Base-by-base conservation (phyloP, 2,329 filamentous ascomycete genomes). In the Ophiostoma ulmi region DNA sequence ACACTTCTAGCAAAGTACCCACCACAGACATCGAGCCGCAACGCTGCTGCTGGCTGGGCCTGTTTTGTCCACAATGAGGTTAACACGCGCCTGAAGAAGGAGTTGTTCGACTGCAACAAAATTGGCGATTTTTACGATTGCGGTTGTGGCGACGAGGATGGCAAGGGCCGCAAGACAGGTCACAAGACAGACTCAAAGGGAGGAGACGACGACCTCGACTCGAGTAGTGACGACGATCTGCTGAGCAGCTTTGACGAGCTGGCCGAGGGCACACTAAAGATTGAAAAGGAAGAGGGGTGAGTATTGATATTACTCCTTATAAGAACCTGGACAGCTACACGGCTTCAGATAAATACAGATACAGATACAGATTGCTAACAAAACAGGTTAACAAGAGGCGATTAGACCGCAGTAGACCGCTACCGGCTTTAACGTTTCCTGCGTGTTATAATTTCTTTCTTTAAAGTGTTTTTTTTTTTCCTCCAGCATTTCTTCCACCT, bases 101-200 rank as follows among this genome's bases (percentile, higher is more conserved):
- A 83, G 4, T 72, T 83, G 14, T 91, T 90, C 75, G 87, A 91
- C 78, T 91, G 89, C 75, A 86, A 82, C 71, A 86, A 88, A 39
- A 88, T 91, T 76, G 88, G 88, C 20, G 88, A 91, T 75, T 89
- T 89, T 77, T 91, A 91, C 78, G 88, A 91, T 77, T 91, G 89
- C 76, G 89, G 89, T 0, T 91, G 89, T 75, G 88, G 87, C 17
- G 88, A 90, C 14, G 88, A 90, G n/a, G 87, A 88, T 72, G 83
- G 83, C 22, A 82, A 83, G 75, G 81, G 83, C 71, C 68, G n/a
- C 58, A 69, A 71, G 68, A 10, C 14, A 10, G 61, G 22, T 26
- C 38, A 36, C 35, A 52, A n/a, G 41, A 22, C 13, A 2, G 36
- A 8, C 48, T 22, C 41, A 10, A 70, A 11, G 75, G 1, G 74